Base-by-base conservation (phyloP, 1,284 basidiomycete genomes). In the Boletus albobrunnescens region DNA sequence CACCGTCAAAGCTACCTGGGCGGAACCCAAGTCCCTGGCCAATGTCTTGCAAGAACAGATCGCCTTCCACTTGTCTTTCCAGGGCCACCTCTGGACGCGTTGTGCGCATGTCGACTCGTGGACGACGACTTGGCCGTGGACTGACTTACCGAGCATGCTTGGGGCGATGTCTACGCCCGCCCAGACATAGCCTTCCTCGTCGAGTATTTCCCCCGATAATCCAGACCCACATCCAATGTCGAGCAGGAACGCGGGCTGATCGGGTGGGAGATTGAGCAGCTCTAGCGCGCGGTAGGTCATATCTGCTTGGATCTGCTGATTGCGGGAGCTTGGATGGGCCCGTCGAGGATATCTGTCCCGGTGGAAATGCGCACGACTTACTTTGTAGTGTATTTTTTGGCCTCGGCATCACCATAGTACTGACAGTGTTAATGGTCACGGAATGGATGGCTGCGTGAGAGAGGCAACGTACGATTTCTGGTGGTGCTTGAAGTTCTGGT, bases 181-280 rank as follows among this genome's bases (percentile, higher is more conserved):
- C 96, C 96, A 99, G 36, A 86, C 71, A 65, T 99, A 87, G 0
- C 96, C 95, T 58, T 93, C 84, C 59, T 97, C 93, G 50, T 94
- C 93, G 41, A 99, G 73, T 56, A 99, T 93, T 69, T 99, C 95
- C 5, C 96, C 96, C 22, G 90, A 94, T n/a, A 99, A 70, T 2
- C 96, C 96, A n/a, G 90, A 94, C 6, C 96, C 96, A 63, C 95
- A 99, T 1, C 96, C 96, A 52, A 99, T 94, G 67, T 99, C 96
- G 31, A 99, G 81, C 11, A 99, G 71, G 60, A 91, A 90, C 0
- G 85, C 83, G 1, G 91, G 80, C 52, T 91, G 75, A 40, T 81
- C 83, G 46, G 75, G 75, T 3, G 93, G 88, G 19, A 98, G 71
- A 58, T 84, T 88, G 36, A 99, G 76, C 7, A 99, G 78, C 65